phyloP scores from a whole-genome alignment of 1,284 basidiomycete species.

The Leccinum holopus region DNA sequence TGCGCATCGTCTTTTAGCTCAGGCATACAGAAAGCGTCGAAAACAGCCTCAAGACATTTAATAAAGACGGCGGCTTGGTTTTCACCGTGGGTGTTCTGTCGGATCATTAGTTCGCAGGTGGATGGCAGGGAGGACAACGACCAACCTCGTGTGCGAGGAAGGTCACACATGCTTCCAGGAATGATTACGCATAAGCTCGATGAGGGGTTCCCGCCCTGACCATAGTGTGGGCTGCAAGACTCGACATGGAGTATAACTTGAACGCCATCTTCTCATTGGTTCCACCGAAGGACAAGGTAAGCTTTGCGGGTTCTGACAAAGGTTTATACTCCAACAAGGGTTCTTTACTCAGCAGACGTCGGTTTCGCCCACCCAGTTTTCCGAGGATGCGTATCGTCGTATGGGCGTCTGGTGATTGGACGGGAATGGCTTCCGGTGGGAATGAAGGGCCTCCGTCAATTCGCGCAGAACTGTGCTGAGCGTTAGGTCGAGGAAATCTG shows the following conservation, averaged over 20 bases:
- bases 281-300: constrained; percentile 76
- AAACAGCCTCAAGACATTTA: constrained; percentile 72
- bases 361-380: constrained; percentile 95
- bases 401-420: constrained; percentile 92
- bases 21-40: constrained; percentile 72
- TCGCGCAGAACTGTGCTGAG: constrained; percentile 92
- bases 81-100: constrained; percentile 69
- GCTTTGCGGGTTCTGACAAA: constrained; percentile 66
- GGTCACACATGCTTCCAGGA: constrained; percentile 74
- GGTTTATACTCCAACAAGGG: constrained; percentile 73
- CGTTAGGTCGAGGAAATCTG: constrained; percentile 97
- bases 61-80: constrained; percentile 78
- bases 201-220: constrained; percentile 49
- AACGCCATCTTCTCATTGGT: constrained; percentile 58
- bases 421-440: constrained; percentile 88
- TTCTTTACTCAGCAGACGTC: constrained; percentile 83
- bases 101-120: constrained; percentile 5
- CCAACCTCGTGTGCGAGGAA: constrained; percentile 76
- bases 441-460: constrained; percentile 92
- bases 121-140: background rate
- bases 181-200: constrained; percentile 74
- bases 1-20: constrained; percentile 73
- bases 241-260: constrained; percentile 68
- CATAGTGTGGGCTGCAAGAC: constrained; percentile 70
- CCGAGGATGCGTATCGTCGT: constrained; percentile 96